These are phyloP conservation scores for Candida nemodendra DNA, from an alignment of 805 yeast species.

Conservation along the genomic window DNA sequence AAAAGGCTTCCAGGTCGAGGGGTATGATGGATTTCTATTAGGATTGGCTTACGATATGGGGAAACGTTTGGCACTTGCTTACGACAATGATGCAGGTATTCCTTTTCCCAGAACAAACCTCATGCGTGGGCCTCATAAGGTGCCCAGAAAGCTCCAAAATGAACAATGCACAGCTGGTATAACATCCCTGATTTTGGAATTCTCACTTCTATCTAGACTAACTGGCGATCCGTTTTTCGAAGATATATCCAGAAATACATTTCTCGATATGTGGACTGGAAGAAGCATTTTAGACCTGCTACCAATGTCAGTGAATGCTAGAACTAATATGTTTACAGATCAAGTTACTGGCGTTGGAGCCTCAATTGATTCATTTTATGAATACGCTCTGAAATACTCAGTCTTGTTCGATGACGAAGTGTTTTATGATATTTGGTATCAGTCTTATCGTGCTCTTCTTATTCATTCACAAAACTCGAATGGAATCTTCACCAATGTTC, in stretches of 20 bases:
- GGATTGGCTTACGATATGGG: constrained; percentile 76
- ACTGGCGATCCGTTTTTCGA: constrained; percentile 77
- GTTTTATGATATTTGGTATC: constrained; percentile 54
- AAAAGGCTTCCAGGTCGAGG: constrained; percentile 39
- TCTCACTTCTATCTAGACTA: constrained; percentile 69
- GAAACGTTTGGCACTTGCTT: constrained; percentile 65
- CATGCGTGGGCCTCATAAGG: constrained; percentile 43
- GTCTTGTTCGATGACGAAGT: constrained; percentile 65
- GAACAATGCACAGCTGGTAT: constrained; percentile 91
- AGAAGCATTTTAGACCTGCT: constrained; percentile 61
- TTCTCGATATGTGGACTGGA: constrained; percentile 67
- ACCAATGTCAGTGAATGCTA: constrained; percentile 68
- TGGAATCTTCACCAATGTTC: constrained; percentile 49
- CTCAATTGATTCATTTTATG: constrained; percentile 86
- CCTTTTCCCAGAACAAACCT: constrained; percentile 84
- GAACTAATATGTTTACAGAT: constrained; percentile 48
- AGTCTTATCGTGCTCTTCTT: constrained; percentile 57
- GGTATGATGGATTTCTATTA: constrained; percentile 73
- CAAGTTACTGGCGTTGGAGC: constrained; percentile 82
- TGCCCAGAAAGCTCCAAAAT: constrained; percentile 44
- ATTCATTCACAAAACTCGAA: constrained; percentile 42
- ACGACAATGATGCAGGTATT: constrained; percentile 57
- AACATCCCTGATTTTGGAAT: constrained; percentile 77
- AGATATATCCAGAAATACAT: constrained; percentile 56
- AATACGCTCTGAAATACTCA: constrained; percentile 77